Percentiles rank a stretch among this genome's conserved stretches.
Conservation (phyloP, 257 asterid species). For the Salvia miltiorrhiza region DNA sequence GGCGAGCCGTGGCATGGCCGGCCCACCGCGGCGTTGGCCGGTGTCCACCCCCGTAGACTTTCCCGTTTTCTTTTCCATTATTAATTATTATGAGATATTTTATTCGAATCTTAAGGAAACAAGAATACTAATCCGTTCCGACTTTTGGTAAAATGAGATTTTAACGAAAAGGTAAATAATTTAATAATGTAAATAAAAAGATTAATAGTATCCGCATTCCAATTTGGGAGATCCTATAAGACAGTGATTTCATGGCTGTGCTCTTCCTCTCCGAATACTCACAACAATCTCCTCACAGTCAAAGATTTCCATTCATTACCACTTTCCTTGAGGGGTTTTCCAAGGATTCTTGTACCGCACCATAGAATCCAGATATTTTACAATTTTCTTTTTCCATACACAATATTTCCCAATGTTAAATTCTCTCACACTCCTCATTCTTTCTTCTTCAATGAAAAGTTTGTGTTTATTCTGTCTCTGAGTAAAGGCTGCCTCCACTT, state of each 20-base stretch:
- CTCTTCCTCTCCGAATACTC: neutral
- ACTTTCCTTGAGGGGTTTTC: neutral
- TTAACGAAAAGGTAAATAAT: neutral
- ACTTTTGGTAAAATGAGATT: neutral
- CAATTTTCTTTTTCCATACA: constrained; percentile 15
- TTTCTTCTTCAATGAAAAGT: neutral
- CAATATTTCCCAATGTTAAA: constrained; percentile 5
- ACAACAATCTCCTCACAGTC: constrained; percentile 12
- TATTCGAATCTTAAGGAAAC: constrained; percentile 2
- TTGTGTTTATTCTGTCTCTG: constrained; percentile 11
- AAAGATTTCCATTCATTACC: neutral
- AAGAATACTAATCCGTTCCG: neutral
- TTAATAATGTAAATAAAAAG: neutral
- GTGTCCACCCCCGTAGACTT: constrained; percentile 13
- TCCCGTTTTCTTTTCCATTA: too few relatives aligned
- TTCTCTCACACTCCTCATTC: constrained; percentile 3
- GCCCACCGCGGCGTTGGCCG: constrained; percentile 23
- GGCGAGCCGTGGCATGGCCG: constrained; percentile 34
- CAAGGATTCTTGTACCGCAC: neutral
- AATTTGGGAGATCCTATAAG: constrained; percentile 61
- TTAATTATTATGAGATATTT: constrained; percentile 27
- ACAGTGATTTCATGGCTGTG: constrained; percentile 36
- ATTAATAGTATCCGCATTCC: constrained; percentile 16
- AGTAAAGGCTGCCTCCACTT: constrained; percentile 22
- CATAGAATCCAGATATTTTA: constrained; percentile 17